These are phyloP conservation scores for Sicyos baderoa DNA, from an alignment of 306 rosid genomes.

Conservation along the genomic window DNA sequence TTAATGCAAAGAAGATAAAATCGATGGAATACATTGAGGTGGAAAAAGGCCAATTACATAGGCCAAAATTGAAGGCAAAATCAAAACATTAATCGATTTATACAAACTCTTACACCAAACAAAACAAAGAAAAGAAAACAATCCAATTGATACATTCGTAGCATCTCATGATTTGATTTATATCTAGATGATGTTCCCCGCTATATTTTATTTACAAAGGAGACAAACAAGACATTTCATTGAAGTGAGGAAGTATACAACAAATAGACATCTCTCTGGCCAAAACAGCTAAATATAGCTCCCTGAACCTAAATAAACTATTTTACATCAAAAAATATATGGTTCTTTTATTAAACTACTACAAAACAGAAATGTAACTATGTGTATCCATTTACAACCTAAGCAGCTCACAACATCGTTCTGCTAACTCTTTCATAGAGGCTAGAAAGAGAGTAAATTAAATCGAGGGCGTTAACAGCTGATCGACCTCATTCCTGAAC, in stretches of 20 bases:
- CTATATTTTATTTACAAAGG: background rate
- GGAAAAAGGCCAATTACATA: too few species aligned
- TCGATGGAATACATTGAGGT: too few species aligned
- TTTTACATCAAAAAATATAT: background rate
- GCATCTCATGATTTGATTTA: background rate
- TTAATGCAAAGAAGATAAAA: too few species aligned
- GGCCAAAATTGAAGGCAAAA: too few species aligned
- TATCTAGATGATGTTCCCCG: background rate
- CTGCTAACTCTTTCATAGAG: background rate
- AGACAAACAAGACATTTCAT: background rate
- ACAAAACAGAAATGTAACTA: background rate
- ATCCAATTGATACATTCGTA: background rate
- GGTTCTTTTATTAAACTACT: background rate
- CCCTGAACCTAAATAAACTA: background rate
- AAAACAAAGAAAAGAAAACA: background rate
- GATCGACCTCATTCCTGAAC: background rate
- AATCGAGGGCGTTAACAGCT: background rate
- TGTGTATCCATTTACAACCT: slow-evolving; percentile 1
- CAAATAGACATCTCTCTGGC: background rate
- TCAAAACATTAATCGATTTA: too few species aligned
- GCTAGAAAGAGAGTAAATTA: background rate
- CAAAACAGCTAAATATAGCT: background rate
- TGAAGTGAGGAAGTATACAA: too few species aligned
- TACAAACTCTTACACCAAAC: too few species aligned
- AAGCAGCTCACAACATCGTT: background rate